Evolutionary conservation across 2,329 filamentous ascomycete genomes (phyloP).

Genomic region (Cladophialophora psammophila): DNA sequence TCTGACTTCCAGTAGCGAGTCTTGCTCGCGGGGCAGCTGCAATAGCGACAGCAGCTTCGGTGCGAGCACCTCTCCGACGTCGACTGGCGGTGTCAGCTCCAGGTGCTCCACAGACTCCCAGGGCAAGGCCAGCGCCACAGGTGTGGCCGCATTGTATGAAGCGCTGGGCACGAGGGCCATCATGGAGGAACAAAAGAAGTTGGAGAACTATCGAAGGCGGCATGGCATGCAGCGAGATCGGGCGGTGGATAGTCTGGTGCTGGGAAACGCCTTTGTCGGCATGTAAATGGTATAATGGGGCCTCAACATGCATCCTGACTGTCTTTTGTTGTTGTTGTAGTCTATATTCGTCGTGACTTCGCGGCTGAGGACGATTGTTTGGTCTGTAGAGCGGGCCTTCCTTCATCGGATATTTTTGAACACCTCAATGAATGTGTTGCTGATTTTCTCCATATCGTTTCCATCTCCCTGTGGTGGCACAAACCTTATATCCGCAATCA

Average conservation of each 20-base stretch:
- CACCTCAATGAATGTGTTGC: too few species aligned
- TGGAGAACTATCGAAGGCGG: not conserved
- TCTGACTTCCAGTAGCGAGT: not conserved
- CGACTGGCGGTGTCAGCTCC: not conserved
- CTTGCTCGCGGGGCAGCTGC: not conserved
- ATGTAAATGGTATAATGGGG: not conserved
- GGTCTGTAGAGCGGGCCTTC: too few species aligned
- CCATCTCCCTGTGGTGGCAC: too few species aligned
- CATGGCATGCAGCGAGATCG: not conserved
- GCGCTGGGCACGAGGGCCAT: not conserved
- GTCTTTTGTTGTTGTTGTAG: too few species aligned
- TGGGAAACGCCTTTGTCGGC: not conserved
- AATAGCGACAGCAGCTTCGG: not conserved
- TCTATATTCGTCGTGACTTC: too few species aligned
- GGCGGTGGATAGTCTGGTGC: not conserved
- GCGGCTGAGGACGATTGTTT: too few species aligned
- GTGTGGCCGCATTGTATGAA: not conserved
- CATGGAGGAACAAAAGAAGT: not conserved
- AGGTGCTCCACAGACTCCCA: not conserved
- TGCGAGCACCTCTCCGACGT: not conserved
- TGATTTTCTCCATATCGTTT: too few species aligned
- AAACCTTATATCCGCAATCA: slow-evolving; percentile 6
- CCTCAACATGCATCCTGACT: too few species aligned
- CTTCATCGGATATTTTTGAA: too few species aligned
- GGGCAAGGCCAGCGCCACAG: not conserved